phyloP scores from a whole-genome alignment of 2,329 filamentous ascomycete species.

The Chrysosporium keratinophilum region DNA sequence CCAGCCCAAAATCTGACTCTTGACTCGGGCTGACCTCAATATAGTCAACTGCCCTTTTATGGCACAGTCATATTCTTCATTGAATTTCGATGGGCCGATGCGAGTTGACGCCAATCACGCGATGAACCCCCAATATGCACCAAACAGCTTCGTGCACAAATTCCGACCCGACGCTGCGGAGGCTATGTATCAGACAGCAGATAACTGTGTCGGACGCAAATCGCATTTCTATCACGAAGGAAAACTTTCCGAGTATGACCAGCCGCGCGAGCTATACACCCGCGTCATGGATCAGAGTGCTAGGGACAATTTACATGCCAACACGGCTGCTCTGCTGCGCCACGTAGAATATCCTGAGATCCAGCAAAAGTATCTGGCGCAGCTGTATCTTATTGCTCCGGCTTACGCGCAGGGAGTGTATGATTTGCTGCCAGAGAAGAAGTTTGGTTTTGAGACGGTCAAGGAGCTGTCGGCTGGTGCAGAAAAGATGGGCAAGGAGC shows the following conservation, averaged over 20 bases:
- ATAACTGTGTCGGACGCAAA: neutral
- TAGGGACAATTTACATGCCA: slow-evolving; percentile 38
- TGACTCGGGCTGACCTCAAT: no score
- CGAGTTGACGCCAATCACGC: slow-evolving; percentile 39
- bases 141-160: slow-evolving; percentile 1
- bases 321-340: slow-evolving; percentile 40
- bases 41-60: slow-evolving; percentile 39
- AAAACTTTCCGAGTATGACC: neutral
- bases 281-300: neutral
- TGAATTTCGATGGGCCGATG: slow-evolving; percentile 44
- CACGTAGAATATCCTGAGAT: slow-evolving; percentile 38
- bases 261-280: slow-evolving; percentile 1
- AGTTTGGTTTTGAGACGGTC: slow-evolving; percentile 40
- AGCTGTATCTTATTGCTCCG: slow-evolving; percentile 42
- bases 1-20: no score
- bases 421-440: slow-evolving; percentile 35
- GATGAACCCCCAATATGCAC: slow-evolving; percentile 28
- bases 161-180: neutral
- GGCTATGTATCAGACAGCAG: neutral
- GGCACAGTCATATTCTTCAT: slow-evolving; percentile 36
- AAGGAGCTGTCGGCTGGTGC: slow-evolving; percentile 36
- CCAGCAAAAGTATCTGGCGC: slow-evolving; percentile 44
- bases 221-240: slow-evolving; percentile 3
- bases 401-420: slow-evolving; percentile 42
- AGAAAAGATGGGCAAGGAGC: slow-evolving; percentile 23